Evolutionary conservation across 2,329 filamentous ascomycete species (phyloP).

Genomic region (Alternaria consortialis): DNA sequence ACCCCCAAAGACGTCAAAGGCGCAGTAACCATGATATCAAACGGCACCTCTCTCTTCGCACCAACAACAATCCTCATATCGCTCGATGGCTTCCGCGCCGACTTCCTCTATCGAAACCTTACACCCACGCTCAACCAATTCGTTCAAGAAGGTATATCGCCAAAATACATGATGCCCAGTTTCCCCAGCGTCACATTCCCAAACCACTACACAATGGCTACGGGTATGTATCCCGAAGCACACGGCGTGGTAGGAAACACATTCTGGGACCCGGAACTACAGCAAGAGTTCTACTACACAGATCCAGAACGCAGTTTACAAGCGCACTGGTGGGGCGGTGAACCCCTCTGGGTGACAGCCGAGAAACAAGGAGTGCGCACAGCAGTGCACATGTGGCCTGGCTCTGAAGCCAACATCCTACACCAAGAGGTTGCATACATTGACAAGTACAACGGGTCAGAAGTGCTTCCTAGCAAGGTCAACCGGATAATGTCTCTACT

Average conservation of each 20-base stretch:
- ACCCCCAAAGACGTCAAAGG: conserved; percentile 28
- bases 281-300: conserved; percentile 89
- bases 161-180: conserved; percentile 89
- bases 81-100: conserved; percentile 93
- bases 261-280: conserved; percentile 84
- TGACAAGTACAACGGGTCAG: conserved; percentile 84
- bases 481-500: conserved; percentile 81
- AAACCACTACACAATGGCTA: conserved; percentile 90
- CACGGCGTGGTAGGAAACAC: conserved; percentile 94
- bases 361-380: conserved; percentile 80
- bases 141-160: conserved; percentile 83
- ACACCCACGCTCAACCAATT: conserved; percentile 85
- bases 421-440: conserved; percentile 79
- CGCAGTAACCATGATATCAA: conserved; percentile 61
- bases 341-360: conserved; percentile 93
- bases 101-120: conserved; percentile 84
- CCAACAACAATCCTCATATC: conserved; percentile 95
- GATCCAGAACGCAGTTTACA: conserved; percentile 78
- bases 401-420: conserved; percentile 86
- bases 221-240: conserved; percentile 88
- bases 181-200: conserved; percentile 98
- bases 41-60: conserved; percentile 87
- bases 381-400: conserved; percentile 98
- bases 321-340: conserved; percentile 92
- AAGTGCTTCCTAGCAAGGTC: conserved; percentile 78